A percentile compares a stretch with the other conserved stretches of the same genome.
phyloP scores from a whole-genome alignment of 768 basidiomycete species.

The Pleurotus salmoneostramineus region DNA sequence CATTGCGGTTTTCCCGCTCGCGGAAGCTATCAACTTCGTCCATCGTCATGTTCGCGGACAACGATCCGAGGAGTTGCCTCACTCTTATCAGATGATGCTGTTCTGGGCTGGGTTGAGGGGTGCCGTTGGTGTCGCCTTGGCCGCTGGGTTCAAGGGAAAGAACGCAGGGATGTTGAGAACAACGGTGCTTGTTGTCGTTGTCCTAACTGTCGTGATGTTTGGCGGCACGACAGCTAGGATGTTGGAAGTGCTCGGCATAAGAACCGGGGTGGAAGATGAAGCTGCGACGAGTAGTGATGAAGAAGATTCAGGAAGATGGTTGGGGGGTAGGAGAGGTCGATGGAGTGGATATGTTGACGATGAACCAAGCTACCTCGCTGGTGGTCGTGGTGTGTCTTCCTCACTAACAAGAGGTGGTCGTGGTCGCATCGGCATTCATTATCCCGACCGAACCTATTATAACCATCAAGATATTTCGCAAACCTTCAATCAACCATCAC shows the following conservation, averaged over 20 bases:
- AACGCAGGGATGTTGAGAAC: constrained; percentile 89
- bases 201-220: constrained; percentile 90
- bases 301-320: constrained; percentile 43
- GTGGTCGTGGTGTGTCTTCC: constrained; percentile 17
- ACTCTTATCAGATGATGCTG: constrained; percentile 99
- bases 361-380: constrained; percentile 31
- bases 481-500: constrained; percentile 18
- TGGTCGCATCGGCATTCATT: constrained; percentile 55
- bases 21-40: constrained; percentile 93
- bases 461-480: constrained; percentile 25
- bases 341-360: constrained; percentile 44
- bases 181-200: constrained; percentile 93
- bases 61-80: constrained; percentile 86
- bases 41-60: constrained; percentile 80
- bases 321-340: constrained; percentile 26
- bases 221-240: constrained; percentile 97
- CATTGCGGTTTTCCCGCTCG: constrained; percentile 92
- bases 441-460: constrained; percentile 29
- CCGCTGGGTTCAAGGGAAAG: constrained; percentile 91
- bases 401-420: constrained; percentile 18
- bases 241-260: constrained; percentile 95
- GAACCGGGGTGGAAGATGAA: constrained; percentile 94
- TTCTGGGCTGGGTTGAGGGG: constrained; percentile 98
- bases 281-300: constrained; percentile 54
- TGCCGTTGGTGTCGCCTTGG: constrained; percentile 96